Conservation (phyloP, 331 rosid genomes). For the Ulmus americana region DNA sequence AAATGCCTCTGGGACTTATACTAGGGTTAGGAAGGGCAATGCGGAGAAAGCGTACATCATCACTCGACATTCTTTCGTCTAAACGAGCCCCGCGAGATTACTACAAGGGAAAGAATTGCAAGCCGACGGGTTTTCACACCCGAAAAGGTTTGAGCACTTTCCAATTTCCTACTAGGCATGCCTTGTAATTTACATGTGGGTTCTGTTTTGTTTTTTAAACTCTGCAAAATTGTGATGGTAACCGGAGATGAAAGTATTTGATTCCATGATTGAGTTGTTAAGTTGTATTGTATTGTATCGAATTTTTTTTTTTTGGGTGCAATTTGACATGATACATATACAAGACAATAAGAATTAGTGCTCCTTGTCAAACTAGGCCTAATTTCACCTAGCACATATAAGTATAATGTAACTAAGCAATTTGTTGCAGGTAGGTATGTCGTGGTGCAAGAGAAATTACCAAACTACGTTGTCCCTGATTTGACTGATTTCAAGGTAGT, state of each 20-base stretch:
- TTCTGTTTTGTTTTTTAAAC: background rate
- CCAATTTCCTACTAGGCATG: background rate
- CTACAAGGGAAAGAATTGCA: constrained; percentile 86
- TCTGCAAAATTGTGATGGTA: too few relatives aligned
- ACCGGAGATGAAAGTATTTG: too few relatives aligned
- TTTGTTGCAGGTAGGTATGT: constrained; percentile 60
- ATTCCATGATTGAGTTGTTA: too few relatives aligned
- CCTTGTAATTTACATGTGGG: background rate
- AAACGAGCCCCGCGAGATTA: constrained; percentile 72
- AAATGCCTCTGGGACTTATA: constrained; percentile 70
- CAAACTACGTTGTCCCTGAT: constrained; percentile 72
- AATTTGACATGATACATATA: too few relatives aligned
- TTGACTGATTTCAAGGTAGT: constrained; percentile 64
- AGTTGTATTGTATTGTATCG: too few relatives aligned
- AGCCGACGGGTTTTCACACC: constrained; percentile 82
- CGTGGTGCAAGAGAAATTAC: constrained; percentile 52
- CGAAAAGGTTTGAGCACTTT: constrained; percentile 52
- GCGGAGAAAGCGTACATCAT: constrained; percentile 64
- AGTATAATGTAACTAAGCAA: too few relatives aligned
- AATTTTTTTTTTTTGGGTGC: too few relatives aligned
- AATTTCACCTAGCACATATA: too few relatives aligned
- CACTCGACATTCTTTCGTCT: constrained; percentile 64
- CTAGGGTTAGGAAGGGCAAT: constrained; percentile 62
- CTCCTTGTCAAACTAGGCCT: too few relatives aligned
- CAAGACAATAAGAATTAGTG: too few relatives aligned